Evolutionary conservation across 306 rosid genomes (phyloP).

Genomic region (Cicer cuneatum): DNA sequence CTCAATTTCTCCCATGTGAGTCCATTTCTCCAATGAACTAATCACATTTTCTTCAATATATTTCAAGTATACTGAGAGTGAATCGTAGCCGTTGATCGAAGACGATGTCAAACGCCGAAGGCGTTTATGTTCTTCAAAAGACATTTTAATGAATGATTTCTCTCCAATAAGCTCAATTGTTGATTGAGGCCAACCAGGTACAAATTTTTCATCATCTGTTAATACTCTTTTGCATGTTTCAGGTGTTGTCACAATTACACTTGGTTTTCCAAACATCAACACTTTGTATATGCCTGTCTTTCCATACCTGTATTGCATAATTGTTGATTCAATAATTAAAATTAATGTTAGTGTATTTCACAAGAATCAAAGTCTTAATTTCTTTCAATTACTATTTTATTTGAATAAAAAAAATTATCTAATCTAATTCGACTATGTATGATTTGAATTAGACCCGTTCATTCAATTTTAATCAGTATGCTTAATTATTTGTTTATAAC

Average conservation of each 20-base stretch:
- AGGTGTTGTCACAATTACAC: conserved; percentile 71
- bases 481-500: no score
- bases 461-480: no score
- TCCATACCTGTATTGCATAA: conserved; percentile 60
- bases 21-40: conserved; percentile 64
- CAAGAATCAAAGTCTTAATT: no score
- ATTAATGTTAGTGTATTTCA: background rate
- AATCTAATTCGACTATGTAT: no score
- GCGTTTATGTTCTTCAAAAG: conserved; percentile 75
- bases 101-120: conserved; percentile 72
- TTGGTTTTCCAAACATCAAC: conserved; percentile 76
- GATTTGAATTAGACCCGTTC: no score
- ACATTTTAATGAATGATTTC: conserved; percentile 69
- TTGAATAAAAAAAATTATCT: no score
- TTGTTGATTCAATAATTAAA: background rate
- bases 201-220: conserved; percentile 75
- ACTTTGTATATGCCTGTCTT: conserved; percentile 72
- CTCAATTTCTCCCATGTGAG: conserved; percentile 65
- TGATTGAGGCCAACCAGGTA: conserved; percentile 77
- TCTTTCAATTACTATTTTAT: no score
- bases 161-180: conserved; percentile 72
- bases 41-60: conserved; percentile 58
- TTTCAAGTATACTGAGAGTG: conserved; percentile 58
- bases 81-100: conserved; percentile 79
- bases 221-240: conserved; percentile 65